Percentiles rank a stretch among this genome's conserved stretches.
Conservation (phyloP, 23 red algal genomes). For the Gracilariopsis chorda region DNA sequence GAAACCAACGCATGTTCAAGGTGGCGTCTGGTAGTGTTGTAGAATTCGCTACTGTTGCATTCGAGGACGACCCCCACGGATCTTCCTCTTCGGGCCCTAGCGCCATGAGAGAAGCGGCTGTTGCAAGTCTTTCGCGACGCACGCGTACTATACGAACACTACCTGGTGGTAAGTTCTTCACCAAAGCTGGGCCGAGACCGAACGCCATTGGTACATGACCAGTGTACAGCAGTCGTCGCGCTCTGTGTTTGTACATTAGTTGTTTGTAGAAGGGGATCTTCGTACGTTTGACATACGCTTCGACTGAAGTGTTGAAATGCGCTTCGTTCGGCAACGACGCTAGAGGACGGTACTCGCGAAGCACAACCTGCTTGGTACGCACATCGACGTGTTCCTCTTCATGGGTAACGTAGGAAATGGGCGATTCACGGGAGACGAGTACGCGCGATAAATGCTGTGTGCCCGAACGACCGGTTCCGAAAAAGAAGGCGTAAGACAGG, state of each 20-base stretch:
- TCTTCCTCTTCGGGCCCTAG: conserved; percentile 63
- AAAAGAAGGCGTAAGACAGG: conserved; percentile 58
- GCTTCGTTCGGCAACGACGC: not conserved
- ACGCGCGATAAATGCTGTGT: conserved; percentile 63
- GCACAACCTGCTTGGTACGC: conserved; percentile 36
- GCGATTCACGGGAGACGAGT: not conserved
- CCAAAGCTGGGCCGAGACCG: conserved; percentile 35
- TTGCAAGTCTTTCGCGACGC: conserved; percentile 48
- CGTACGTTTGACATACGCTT: not conserved
- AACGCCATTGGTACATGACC: conserved; percentile 72
- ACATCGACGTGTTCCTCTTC: conserved; percentile 26
- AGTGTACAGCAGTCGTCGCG: conserved; percentile 35
- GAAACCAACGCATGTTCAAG: conserved; percentile 49
- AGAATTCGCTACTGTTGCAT: too few relatives aligned
- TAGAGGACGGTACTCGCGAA: conserved; percentile 40
- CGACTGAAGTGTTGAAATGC: not conserved
- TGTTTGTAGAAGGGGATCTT: conserved; percentile 34
- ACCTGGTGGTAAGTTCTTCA: conserved; percentile 1
- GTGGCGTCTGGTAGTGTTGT: not conserved
- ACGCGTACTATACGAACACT: conserved; percentile 47
- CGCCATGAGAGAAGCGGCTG: conserved; percentile 72
- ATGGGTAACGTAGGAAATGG: conserved; percentile 50
- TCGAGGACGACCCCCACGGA: conserved; percentile 26
- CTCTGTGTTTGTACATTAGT: not conserved
- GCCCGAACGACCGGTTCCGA: conserved; percentile 59